phyloP scores from a whole-genome alignment of 208 protist species.

The Naegleria gruberi region DNA sequence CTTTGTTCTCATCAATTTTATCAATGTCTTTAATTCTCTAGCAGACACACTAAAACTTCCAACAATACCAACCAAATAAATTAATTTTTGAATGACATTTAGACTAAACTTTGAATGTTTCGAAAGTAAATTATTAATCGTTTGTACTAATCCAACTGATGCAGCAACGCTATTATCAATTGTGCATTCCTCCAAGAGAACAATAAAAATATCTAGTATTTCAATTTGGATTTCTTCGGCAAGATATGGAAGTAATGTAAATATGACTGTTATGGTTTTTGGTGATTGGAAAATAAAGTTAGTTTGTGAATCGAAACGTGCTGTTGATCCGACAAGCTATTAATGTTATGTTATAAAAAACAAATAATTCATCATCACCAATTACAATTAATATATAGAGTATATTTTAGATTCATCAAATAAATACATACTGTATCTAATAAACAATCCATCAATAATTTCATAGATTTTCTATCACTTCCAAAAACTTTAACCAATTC shows the following conservation, averaged over 20 bases:
- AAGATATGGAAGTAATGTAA: not conserved
- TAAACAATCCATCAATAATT: constrained; percentile 8
- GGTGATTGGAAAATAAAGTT: not conserved
- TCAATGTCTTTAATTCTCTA: constrained; percentile 7
- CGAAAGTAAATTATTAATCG: not conserved
- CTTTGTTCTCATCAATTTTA: not conserved
- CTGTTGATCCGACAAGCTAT: not conserved
- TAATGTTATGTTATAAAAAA: not conserved
- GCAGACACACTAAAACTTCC: not conserved
- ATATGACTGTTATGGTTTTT: not conserved
- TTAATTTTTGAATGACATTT: not conserved
- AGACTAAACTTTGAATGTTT: not conserved
- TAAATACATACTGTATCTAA: not conserved
- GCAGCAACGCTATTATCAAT: not conserved
- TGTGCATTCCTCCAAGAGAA: constrained; percentile 11
- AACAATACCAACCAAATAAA: not conserved
- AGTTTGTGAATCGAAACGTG: not conserved
- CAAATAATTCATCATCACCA: not conserved
- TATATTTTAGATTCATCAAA: not conserved
- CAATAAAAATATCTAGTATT: constrained; percentile 11
- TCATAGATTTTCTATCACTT: not conserved
- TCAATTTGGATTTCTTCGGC: not conserved
- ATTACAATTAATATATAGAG: too few species aligned
- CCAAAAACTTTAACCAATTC: not conserved
- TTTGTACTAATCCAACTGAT: constrained; percentile 2